A percentile compares a stretch with the other conserved stretches of the same genome.
These are phyloP conservation scores for Laguncularia racemosa DNA, from an alignment of 345 rosid genomes.

Conservation along the genomic window DNA sequence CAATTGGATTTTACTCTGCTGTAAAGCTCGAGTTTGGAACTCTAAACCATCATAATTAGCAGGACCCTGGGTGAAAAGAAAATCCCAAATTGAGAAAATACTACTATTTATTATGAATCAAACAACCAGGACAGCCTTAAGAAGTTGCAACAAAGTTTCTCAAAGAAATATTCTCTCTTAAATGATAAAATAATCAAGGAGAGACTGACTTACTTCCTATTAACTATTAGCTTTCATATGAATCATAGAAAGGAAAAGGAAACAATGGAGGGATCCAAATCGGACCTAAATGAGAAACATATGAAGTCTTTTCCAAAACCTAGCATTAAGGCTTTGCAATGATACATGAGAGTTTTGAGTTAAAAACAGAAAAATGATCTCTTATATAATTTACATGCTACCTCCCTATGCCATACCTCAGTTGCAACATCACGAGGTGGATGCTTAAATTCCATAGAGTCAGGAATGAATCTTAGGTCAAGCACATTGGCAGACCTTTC, in stretches of 20 bases:
- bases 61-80: constrained; percentile 48
- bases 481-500: constrained; percentile 91
- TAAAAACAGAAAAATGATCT: too few relatives aligned
- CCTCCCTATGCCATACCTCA: constrained; percentile 41
- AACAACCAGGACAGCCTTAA: neutral
- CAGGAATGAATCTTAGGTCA: constrained; percentile 89
- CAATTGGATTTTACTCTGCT: constrained; percentile 62
- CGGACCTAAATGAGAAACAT: too few relatives aligned
- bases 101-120: neutral
- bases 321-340: too few relatives aligned
- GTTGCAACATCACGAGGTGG: constrained; percentile 80
- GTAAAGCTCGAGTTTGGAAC: constrained; percentile 77
- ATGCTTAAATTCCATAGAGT: constrained; percentile 81
- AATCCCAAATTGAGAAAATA: constrained; percentile 4
- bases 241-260: too few relatives aligned
- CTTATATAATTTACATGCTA: constrained; percentile 3
- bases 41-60: constrained; percentile 59
- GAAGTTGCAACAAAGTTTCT: too few relatives aligned
- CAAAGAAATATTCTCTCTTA: too few relatives aligned
- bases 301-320: too few relatives aligned
- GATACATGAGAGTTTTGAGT: too few relatives aligned
- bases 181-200: too few relatives aligned
- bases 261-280: too few relatives aligned
- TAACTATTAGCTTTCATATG: too few relatives aligned
- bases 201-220: too few relatives aligned